These are phyloP conservation scores for Fusarium verticillioides DNA, from an alignment of 2,329 filamentous ascomycete species.

Conservation along the genomic window DNA sequence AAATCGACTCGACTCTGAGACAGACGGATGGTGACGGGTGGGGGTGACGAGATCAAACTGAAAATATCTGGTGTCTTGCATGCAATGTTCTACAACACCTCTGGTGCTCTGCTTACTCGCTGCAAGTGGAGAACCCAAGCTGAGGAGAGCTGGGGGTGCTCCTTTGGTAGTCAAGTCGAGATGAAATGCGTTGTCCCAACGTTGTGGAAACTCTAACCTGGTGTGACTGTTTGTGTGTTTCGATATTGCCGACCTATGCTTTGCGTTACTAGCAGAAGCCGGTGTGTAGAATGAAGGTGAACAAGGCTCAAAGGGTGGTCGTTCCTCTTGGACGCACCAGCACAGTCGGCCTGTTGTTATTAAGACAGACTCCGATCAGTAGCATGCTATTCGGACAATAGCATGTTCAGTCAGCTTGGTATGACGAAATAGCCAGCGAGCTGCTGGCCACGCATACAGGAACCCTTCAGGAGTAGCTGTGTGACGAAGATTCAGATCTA, in stretches of 20 bases:
- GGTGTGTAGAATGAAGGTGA: conserved; percentile 27
- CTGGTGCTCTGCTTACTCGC: conserved; percentile 11
- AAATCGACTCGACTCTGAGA: conserved; percentile 41
- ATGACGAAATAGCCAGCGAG: neutral
- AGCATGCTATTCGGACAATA: neutral
- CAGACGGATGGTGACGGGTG: conserved; percentile 46
- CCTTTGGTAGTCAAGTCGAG: conserved; percentile 53
- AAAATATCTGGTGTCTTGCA: conserved; percentile 42
- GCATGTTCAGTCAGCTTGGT: neutral
- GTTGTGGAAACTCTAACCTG: conserved; percentile 42
- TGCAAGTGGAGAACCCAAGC: conserved; percentile 35
- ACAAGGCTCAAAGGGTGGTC: neutral
- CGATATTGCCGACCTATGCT: conserved; percentile 34
- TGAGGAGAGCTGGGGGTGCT: conserved; percentile 44
- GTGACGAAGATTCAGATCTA: neutral
- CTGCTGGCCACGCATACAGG: neutral
- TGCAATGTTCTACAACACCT: conserved; percentile 30
- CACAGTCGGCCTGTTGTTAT: neutral
- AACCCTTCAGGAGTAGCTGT: neutral
- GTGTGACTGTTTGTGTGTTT: conserved; percentile 45
- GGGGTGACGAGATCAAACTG: conserved; percentile 41
- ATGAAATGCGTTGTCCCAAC: conserved; percentile 51
- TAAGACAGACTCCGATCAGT: neutral
- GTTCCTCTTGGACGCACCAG: neutral
- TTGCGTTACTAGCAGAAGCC: conserved; percentile 7